A percentile compares a stretch with the other conserved stretches of the same genome.
These are phyloP conservation scores for Magnolia sinica DNA, from an alignment of 164 flowering plant genomes.

Conservation along the genomic window DNA sequence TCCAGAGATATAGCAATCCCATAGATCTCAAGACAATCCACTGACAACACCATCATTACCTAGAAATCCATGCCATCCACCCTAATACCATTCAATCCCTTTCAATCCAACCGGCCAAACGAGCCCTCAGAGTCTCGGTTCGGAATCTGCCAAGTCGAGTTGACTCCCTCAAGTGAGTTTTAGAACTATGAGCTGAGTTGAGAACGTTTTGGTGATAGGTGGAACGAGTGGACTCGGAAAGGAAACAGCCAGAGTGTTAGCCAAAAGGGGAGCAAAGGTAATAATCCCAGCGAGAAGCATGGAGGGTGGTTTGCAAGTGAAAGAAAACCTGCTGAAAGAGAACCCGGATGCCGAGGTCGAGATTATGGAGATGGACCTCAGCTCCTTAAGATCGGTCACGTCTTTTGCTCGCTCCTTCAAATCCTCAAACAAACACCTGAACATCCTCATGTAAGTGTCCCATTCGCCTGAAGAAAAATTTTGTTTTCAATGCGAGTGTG, in stretches of 20 bases:
- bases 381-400: slow-evolving; percentile 54
- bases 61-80: too few species aligned
- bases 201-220: slow-evolving; percentile 5
- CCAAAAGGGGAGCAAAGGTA: slow-evolving; percentile 63
- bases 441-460: slow-evolving; percentile 52
- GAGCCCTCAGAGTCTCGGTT: too few species aligned
- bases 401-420: slow-evolving; percentile 58
- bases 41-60: too few species aligned
- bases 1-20: too few species aligned
- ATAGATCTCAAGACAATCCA: too few species aligned
- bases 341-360: slow-evolving; percentile 56
- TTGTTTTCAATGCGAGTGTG: too few species aligned
- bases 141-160: too few species aligned
- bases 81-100: too few species aligned
- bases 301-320: slow-evolving; percentile 38
- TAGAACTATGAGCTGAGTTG: background rate
- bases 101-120: too few species aligned
- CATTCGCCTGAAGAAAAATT: too few species aligned
- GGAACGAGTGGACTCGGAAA: slow-evolving; percentile 22
- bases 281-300: slow-evolving; percentile 56
- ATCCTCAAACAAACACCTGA: slow-evolving; percentile 47
- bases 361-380: slow-evolving; percentile 71
- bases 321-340: slow-evolving; percentile 44
- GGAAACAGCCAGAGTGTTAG: slow-evolving; percentile 55
- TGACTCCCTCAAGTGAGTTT: too few species aligned